These are phyloP conservation scores for Tulasnella calospora DNA, from an alignment of 768 basidiomycete species.

Conservation along the genomic window DNA sequence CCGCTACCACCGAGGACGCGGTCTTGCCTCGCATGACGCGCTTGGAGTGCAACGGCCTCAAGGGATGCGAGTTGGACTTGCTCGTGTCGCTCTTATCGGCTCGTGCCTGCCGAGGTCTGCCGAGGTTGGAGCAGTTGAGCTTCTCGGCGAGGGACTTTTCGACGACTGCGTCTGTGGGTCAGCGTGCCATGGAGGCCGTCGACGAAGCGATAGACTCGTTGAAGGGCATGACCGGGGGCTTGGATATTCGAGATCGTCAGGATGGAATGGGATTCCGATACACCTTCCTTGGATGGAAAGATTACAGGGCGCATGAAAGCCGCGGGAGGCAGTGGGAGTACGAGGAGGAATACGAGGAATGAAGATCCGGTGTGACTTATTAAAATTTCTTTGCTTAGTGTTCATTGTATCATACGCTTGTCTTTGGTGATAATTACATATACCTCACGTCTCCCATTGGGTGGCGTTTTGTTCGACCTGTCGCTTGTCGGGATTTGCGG, in stretches of 20 bases:
- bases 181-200: not conserved
- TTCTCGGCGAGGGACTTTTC: slow-evolving; percentile 15
- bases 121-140: slow-evolving; percentile 8
- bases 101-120: not conserved
- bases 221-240: not conserved
- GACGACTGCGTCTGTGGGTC: slow-evolving; percentile 7
- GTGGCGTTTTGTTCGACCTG: not conserved
- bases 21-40: not conserved
- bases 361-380: not conserved
- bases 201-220: slow-evolving; percentile 4
- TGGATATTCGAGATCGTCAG: not conserved
- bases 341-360: not conserved
- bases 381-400: too few relatives aligned
- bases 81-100: not conserved
- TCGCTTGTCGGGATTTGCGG: not conserved
- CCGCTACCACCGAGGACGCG: not conserved
- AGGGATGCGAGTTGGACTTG: not conserved
- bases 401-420: not conserved
- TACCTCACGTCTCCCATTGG: not conserved
- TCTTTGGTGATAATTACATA: not conserved
- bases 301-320: slow-evolving; percentile 11
- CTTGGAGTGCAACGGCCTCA: slow-evolving; percentile 4
- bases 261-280: not conserved
- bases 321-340: slow-evolving; percentile 5
- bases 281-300: slow-evolving; percentile 20